Evolutionary conservation across 331 rosid genomes (phyloP).

Genomic region (Pyracantha coccinea): DNA sequence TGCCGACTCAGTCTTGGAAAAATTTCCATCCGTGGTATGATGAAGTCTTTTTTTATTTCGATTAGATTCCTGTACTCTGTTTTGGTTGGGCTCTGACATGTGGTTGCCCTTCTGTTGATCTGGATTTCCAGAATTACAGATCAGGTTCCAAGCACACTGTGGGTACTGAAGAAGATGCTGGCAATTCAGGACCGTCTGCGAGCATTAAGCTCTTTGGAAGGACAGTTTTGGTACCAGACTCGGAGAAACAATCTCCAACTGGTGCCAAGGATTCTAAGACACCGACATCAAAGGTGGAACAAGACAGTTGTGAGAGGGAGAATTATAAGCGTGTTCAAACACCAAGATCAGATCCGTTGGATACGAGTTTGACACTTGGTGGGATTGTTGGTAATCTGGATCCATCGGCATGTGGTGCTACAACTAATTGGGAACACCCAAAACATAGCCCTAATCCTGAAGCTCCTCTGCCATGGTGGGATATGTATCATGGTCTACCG

Average conservation of each 20-base stretch:
- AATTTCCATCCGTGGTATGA: slow-evolving; percentile 38
- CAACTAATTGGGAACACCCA: background rate
- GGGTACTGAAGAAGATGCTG: slow-evolving; percentile 18
- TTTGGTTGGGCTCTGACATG: slow-evolving; percentile 9
- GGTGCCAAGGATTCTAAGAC: slow-evolving; percentile 19
- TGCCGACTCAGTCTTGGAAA: slow-evolving; percentile 21
- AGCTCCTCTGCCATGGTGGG: slow-evolving; percentile 36
- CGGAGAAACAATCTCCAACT: slow-evolving; percentile 18
- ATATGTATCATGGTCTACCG: slow-evolving; percentile 34
- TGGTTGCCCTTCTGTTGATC: background rate
- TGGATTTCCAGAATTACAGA: slow-evolving; percentile 49
- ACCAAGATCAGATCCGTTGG: slow-evolving; percentile 24
- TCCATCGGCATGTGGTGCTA: background rate
- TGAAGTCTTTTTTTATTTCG: too few relatives aligned
- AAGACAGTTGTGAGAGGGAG: slow-evolving; percentile 11
- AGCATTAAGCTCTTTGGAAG: slow-evolving; percentile 86
- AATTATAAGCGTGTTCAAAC: slow-evolving; percentile 28
- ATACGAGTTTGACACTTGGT: slow-evolving; percentile 38
- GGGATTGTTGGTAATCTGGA: slow-evolving; percentile 16
- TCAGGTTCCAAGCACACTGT: slow-evolving; percentile 23
- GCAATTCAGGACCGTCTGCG: background rate
- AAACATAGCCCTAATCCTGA: slow-evolving; percentile 14
- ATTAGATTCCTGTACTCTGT: background rate
- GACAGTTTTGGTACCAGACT: slow-evolving; percentile 41
- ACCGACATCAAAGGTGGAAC: slow-evolving; percentile 10